Percentiles rank a stretch among this genome's conserved stretches.
Evolutionary conservation across 192 early-diverging fungal species (phyloP).

Genomic region (Backusella sp.): DNA sequence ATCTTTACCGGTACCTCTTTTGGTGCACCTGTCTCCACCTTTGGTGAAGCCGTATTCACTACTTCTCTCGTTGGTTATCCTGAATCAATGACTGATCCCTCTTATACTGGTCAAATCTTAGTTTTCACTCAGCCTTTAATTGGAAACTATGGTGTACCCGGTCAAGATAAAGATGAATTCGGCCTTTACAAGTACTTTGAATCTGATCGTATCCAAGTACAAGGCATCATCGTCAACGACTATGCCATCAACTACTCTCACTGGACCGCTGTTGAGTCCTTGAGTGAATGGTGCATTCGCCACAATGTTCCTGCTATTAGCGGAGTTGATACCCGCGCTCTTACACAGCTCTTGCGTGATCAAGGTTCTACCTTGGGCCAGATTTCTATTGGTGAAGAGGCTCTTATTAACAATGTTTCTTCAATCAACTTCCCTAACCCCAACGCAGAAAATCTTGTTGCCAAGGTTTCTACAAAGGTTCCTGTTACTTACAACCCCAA

Average conservation of each 20-base stretch:
- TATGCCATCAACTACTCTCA: slow-evolving; percentile 92
- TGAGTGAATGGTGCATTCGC: slow-evolving; percentile 86
- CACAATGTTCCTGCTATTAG: slow-evolving; percentile 83
- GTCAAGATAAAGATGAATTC: slow-evolving; percentile 66
- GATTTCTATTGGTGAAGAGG: slow-evolving; percentile 64
- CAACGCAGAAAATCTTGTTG: slow-evolving; percentile 73
- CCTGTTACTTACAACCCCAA: slow-evolving; percentile 70
- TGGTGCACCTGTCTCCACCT: slow-evolving; percentile 65
- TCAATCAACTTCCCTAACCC: slow-evolving; percentile 67
- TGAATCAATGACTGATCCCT: slow-evolving; percentile 97
- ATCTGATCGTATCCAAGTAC: slow-evolving; percentile 79
- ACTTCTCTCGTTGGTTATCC: slow-evolving; percentile 95
- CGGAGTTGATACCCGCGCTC: slow-evolving; percentile 90
- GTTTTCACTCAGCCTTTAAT: slow-evolving; percentile 96
- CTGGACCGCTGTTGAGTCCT: slow-evolving; percentile 89
- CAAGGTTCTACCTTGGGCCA: slow-evolving; percentile 85
- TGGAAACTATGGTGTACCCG: slow-evolving; percentile 95
- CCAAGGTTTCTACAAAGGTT: slow-evolving; percentile 71
- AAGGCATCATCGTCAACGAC: slow-evolving; percentile 87
- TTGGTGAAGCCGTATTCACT: slow-evolving; percentile 96
- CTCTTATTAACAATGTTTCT: slow-evolving; percentile 20
- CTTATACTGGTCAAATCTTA: slow-evolving; percentile 92
- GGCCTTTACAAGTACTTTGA: slow-evolving; percentile 90
- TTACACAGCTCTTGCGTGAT: slow-evolving; percentile 81
- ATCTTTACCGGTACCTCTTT: slow-evolving; percentile 85